Evolutionary conservation across 2,329 filamentous ascomycete genomes (phyloP), one percentile per base, ranked within the genome.

Genomic region (Colletotrichum orchidophilum): DNA sequence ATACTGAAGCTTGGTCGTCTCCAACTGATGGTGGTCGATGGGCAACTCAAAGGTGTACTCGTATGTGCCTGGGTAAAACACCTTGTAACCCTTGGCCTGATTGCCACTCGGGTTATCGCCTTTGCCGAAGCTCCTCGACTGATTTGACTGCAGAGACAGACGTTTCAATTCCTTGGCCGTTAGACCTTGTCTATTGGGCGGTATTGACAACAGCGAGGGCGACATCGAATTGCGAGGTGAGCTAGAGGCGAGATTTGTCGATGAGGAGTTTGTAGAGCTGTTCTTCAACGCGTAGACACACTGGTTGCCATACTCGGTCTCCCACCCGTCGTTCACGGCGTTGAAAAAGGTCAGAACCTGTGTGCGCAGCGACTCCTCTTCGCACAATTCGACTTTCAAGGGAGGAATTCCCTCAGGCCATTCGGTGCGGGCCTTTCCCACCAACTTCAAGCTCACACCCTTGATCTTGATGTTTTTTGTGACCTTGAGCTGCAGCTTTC

Each of bases 381-480:
- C 95, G 76, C 90, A 92, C 63, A 94, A 91, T 50, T 97, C 93
- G 1, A 92, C 88, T 80, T 97, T 97, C 68, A 92, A 88, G 0
- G 95, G 95, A 3, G 96, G 96, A 33, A 98, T 96, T 61, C 95
- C 94, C 84, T 98, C 96, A 18, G 96, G 96, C 96, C 96, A 99
- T 78, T 97, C 95, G 1, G 96, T 98, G 74, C 93, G 90, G 3
- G 95, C 94, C 78, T 91, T 92, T 33, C 96, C 96, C 50, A 92
- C 89, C 75, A 99, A 93, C 76, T 94, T 96, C 63, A 99, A 86
- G 6, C 93, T 95, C 27, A 99, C 89, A 4, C 94, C 92, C 84
- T 97, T 98, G 75, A 99, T 91, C 82, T 99, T 99, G 57, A 95
- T 91, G 74, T 94, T 93, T 79, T 98, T 98, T 55, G 93, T 92